Base-by-base conservation (phyloP, 2,329 filamentous ascomycete genomes). In the Fusarium beomiforme region DNA sequence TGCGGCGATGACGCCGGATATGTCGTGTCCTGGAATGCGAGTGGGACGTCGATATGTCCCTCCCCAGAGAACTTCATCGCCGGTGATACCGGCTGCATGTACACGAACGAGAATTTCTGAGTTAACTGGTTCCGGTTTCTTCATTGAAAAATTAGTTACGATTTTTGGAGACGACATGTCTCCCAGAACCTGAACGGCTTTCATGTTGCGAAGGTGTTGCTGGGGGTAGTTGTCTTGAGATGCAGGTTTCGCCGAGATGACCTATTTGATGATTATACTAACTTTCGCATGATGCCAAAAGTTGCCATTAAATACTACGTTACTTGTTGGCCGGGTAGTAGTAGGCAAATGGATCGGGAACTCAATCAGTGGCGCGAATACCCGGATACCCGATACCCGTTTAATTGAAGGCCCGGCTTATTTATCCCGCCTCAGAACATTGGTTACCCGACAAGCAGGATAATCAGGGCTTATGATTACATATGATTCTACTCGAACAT, bases 21-120 rank as follows among this genome's bases (percentile, higher is more conserved):
- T 62, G 29, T 82, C 80, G 44, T 81, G 80, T 0, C 80, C 81
- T 0, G 80, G 81, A 16, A 82, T 77, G 6, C 76, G 73, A 5
- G 60, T 44, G 3, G 76, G 58, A 0, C 73, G 75, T 5, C 70
- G 43, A 63, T 81, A 81, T 1, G 80, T 49, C 7, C 81, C 81
- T 3, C 68, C 72, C 81, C 81, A 82, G 2, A 70, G 59, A 5
- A 80, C 49, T 34, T 82, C 81, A 53, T 81, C 79, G 24, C 75
- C 78, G 0, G 80, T 82, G 47, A 82, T 59, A 5, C 78, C 80
- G 0, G 80, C 79, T 2, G 80, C 76, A 16, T 78, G 55, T 1
- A 81, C 78, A 6, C 59, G 71, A 56, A 82, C 60, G 9, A 82
- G 76, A 3, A 82, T 70, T 0, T 78, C 64, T 3, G 62, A 23